Evolutionary conservation across 768 basidiomycete species (phyloP).

Genomic region (Tulasnella sp.): DNA sequence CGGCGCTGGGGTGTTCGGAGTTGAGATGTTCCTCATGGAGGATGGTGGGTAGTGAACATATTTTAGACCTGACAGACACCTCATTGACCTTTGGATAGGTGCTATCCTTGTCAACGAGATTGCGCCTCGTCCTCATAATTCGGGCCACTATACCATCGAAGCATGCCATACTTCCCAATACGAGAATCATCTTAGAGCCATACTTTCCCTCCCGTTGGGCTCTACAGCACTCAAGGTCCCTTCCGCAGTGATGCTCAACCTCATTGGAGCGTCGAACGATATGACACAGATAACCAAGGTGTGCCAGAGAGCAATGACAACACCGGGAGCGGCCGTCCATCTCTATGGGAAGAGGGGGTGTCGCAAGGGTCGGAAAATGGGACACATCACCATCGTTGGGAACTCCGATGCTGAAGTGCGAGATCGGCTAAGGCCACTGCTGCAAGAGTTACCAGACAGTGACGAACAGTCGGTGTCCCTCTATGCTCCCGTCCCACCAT

Average conservation of each 20-base stretch:
- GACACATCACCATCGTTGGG: constrained; percentile 85
- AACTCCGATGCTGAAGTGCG: constrained; percentile 64
- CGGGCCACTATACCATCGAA: constrained; percentile 97
- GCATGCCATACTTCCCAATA: constrained; percentile 95
- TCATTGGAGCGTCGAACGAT: constrained; percentile 69
- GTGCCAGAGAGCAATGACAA: constrained; percentile 44
- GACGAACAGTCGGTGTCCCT: constrained; percentile 24
- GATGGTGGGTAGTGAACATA: constrained; percentile 44
- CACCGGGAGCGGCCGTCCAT: constrained; percentile 71
- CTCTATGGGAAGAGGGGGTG: constrained; percentile 91
- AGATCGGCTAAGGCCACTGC: constrained; percentile 55
- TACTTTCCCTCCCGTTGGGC: constrained; percentile 80
- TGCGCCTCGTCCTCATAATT: constrained; percentile 95
- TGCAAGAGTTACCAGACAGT: constrained; percentile 45
- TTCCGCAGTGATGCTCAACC: constrained; percentile 83
- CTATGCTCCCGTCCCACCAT: constrained; percentile 38
- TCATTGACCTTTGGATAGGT: constrained; percentile 35
- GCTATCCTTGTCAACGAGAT: constrained; percentile 86
- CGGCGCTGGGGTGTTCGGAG: constrained; percentile 92
- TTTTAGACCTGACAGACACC: neutral
- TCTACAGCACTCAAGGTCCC: constrained; percentile 80
- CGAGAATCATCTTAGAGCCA: constrained; percentile 92
- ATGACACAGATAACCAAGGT: constrained; percentile 40
- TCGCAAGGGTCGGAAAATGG: constrained; percentile 92
- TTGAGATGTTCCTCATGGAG: constrained; percentile 91